Percentiles rank a stretch among this genome's conserved stretches.
Conservation (phyloP, 2,329 filamentous ascomycete genomes). For the Aspergillus amoenus region DNA sequence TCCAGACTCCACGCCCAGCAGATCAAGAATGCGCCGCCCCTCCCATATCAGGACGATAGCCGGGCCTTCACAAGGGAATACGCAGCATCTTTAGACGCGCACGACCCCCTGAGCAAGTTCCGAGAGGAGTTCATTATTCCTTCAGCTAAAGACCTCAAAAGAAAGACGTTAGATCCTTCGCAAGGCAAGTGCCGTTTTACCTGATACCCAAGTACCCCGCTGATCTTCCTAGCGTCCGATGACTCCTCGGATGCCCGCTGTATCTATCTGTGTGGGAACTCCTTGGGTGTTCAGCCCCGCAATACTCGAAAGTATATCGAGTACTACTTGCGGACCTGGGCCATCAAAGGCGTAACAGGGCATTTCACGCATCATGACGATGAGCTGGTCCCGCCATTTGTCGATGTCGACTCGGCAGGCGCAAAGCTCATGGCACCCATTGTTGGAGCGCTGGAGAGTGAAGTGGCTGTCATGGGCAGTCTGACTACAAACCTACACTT, state of each 20-base stretch:
- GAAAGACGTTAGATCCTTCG: conserved; percentile 53
- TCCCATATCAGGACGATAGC: conserved; percentile 32
- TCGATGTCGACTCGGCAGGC: conserved; percentile 75
- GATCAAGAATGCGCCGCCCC: conserved; percentile 28
- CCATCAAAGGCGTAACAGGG: conserved; percentile 77
- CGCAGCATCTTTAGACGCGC: conserved; percentile 55
- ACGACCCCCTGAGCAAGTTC: conserved; percentile 61
- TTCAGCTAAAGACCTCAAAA: conserved; percentile 67
- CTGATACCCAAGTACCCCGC: neutral
- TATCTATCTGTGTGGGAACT: conserved; percentile 89
- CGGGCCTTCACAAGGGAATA: conserved; percentile 38
- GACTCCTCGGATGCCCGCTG: conserved; percentile 47
- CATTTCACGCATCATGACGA: conserved; percentile 72
- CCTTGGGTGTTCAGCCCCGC: conserved; percentile 78
- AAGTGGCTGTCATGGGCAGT: conserved; percentile 87
- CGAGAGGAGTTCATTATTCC: conserved; percentile 76
- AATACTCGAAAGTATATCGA: conserved; percentile 65
- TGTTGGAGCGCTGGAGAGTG: conserved; percentile 69
- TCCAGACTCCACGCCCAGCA: conserved; percentile 28
- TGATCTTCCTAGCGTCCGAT: conserved; percentile 18
- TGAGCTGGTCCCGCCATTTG: conserved; percentile 69
- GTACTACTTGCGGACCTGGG: conserved; percentile 79
- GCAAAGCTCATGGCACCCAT: conserved; percentile 68
- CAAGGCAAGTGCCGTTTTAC: conserved; percentile 20
- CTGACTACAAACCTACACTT: conserved; percentile 80